A percentile compares a stretch with the other conserved stretches of the same genome.
Conservation (phyloP, 202 grass and related monocot genomes). For the Tripidium arundinaceum region DNA sequence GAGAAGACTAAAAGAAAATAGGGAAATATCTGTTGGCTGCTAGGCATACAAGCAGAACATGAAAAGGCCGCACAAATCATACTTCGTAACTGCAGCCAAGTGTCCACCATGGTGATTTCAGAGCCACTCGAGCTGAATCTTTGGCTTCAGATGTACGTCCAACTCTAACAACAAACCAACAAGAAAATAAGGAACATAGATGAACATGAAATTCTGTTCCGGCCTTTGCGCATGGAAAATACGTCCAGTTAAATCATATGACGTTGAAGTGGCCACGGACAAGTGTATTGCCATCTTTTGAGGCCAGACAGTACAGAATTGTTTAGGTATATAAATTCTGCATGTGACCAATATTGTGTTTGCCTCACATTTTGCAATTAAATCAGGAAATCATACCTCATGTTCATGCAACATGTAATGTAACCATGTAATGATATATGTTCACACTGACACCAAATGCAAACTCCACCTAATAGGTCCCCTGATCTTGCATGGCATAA, state of each 20-base stretch:
- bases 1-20: neutral
- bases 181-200: neutral
- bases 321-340: neutral
- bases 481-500: neutral
- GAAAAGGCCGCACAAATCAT: constrained; percentile 29
- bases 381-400: neutral
- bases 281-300: neutral
- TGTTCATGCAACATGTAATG: neutral
- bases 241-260: neutral
- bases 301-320: neutral
- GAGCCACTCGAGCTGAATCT: constrained; percentile 80
- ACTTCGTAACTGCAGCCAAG: constrained; percentile 85
- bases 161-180: constrained; percentile 32
- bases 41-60: neutral
- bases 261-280: neutral
- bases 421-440: neutral
- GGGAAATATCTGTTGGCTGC: neutral
- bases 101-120: constrained; percentile 98
- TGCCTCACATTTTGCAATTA: neutral
- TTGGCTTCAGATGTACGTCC: constrained; percentile 80
- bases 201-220: neutral
- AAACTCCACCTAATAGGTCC: neutral
- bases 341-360: neutral
- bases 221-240: neutral
- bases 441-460: neutral